These are phyloP conservation scores for Ceratopteris richardii DNA, from an alignment of 75 land plant species.

Conservation along the genomic window DNA sequence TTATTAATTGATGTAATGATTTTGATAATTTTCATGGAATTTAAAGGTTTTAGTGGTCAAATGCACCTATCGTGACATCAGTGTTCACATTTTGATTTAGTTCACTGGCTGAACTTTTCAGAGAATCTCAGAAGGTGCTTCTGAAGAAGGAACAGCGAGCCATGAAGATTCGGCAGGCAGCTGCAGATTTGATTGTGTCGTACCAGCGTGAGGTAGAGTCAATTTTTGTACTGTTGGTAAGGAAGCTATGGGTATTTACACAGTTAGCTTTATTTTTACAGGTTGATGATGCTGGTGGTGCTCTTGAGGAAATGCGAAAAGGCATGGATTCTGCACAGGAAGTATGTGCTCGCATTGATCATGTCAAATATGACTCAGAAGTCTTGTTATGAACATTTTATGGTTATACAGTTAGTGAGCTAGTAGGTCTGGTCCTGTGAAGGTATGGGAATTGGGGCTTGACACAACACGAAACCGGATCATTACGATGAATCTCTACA, in stretches of 20 bases:
- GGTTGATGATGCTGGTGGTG: constrained; percentile 51
- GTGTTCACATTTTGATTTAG: no score
- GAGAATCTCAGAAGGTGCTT: constrained; percentile 1
- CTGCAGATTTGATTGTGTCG: constrained; percentile 43
- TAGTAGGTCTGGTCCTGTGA: not conserved
- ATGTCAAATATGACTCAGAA: no score
- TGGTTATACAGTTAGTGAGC: no score
- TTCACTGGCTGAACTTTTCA: no score
- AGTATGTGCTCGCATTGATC: constrained; percentile 11
- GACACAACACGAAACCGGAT: constrained; percentile 48
- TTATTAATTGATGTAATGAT: no score
- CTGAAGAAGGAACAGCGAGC: constrained; percentile 16
- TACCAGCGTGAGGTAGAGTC: constrained; percentile 36
- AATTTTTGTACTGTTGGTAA: not conserved
- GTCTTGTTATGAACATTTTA: no score
- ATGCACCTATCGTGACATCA: no score
- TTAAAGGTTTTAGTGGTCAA: no score
- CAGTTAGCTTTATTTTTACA: constrained; percentile 2
- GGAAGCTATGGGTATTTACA: no score
- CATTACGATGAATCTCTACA: constrained; percentile 31
- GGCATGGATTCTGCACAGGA: constrained; percentile 45
- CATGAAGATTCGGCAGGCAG: constrained; percentile 33
- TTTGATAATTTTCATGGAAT: no score
- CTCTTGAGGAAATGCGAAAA: constrained; percentile 42
- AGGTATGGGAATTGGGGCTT: constrained; percentile 51